Base-by-base conservation (phyloP, 2,329 filamentous ascomycete species). In the Exophiala bonariae region DNA sequence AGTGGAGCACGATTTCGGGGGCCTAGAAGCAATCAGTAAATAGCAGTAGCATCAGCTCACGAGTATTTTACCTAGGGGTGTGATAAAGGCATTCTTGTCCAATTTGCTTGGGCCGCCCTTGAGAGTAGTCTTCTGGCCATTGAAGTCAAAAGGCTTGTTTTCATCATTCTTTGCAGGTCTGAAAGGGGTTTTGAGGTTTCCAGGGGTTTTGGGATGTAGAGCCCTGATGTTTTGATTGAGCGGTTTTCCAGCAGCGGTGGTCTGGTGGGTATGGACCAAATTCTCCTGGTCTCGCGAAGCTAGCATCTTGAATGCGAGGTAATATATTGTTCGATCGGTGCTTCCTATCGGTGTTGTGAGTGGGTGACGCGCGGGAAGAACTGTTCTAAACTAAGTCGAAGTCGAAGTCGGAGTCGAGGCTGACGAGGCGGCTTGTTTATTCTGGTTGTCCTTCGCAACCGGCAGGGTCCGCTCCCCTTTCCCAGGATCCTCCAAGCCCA, bases 241-340 rank as follows among this genome's bases (percentile, higher is more conserved):
- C 40, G 82, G 83, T 68, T 95, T 96, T 13, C 81, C 77, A 11
- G 83, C 80, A 18, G 83, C 83, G 40, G 76, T 80, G 50, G 83
- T 79, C 64, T 90, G 88, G 65, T 86, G 86, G 57, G 78, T 80
- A 65, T 89, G 83, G 61, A 89, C 80, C 66, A 89, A 72, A 69
- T 96, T 96, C 70, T 96, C 91, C 72, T 96, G 89, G 68, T 96
- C 87, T 60, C 83, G 81, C 63, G 85, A 78, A 51, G 87, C 87
- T 64, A 89, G 76, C 89, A 91, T 95, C 49, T 53, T 74, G 61
- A 58, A 60, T 26, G 23, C 16, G 22, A 47, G 36, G 32, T 18
- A 13, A 18, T 26, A 28, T n/a, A 35, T 20, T 52, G 49, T 46
- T 55, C 22, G 16, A 50, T 20, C 44, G 23, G 6, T 26, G 23